Evolutionary conservation across 192 early-diverging fungal genomes (phyloP).

Genomic region (Spizellomyces punctatus): DNA sequence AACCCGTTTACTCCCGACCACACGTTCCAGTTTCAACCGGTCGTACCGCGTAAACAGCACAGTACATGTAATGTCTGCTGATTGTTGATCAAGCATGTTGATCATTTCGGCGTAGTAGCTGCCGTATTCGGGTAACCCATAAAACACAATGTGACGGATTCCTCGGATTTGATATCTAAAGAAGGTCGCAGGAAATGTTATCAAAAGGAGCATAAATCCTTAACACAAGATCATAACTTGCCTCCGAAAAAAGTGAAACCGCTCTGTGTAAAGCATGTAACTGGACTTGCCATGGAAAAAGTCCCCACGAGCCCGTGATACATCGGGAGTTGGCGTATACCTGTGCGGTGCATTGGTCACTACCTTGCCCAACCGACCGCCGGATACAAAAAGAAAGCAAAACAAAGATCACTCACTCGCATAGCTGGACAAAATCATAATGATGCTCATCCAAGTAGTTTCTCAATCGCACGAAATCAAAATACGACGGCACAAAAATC

Average conservation of each 20-base stretch:
- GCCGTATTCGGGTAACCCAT: constrained; percentile 82
- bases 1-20: constrained; percentile 79
- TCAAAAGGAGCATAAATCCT: constrained; percentile 4
- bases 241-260: constrained; percentile 94
- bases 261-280: constrained; percentile 87
- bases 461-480: constrained; percentile 93
- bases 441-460: constrained; percentile 82
- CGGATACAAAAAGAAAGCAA: not conserved
- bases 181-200: not conserved
- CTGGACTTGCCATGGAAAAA: constrained; percentile 81
- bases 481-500: constrained; percentile 91
- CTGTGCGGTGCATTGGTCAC: constrained; percentile 27
- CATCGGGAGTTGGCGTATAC: constrained; percentile 79
- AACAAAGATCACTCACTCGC: constrained; percentile 62
- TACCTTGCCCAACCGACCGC: no score
- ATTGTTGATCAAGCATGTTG: constrained; percentile 68
- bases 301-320: constrained; percentile 72
- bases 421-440: constrained; percentile 77
- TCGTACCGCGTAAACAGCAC: constrained; percentile 71
- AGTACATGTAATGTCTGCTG: constrained; percentile 41
- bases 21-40: constrained; percentile 81
- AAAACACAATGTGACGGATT: constrained; percentile 84
- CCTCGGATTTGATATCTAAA: constrained; percentile 79
- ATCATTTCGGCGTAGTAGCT: constrained; percentile 89
- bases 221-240: constrained; percentile 24